These are phyloP conservation scores for Erigeron canadensis DNA, from an alignment of 129 eudicot genomes.

Conservation along the genomic window DNA sequence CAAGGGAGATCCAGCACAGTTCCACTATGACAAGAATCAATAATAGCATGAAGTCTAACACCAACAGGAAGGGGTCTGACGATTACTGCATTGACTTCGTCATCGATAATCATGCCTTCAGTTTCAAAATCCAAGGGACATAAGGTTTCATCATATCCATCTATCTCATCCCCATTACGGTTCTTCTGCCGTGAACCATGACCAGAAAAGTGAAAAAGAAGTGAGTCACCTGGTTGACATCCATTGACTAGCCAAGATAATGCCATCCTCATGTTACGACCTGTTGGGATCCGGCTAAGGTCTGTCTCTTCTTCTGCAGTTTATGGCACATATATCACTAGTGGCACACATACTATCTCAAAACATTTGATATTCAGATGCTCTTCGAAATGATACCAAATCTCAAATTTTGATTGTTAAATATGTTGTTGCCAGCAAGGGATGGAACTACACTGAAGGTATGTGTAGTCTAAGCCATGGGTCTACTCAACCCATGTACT, in stretches of 20 bases:
- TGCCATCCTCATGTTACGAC: slow-evolving; percentile 73
- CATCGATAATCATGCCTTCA: slow-evolving; percentile 92
- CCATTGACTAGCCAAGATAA: slow-evolving; percentile 85
- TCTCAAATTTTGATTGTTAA: background rate
- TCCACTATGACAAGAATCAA: slow-evolving; percentile 98
- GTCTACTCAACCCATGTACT: too few species aligned
- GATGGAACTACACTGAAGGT: too few species aligned
- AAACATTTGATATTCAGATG: background rate
- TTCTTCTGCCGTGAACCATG: slow-evolving; percentile 93
- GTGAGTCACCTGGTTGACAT: slow-evolving; percentile 86
- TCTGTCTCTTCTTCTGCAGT: slow-evolving; percentile 90
- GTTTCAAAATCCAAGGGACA: slow-evolving; percentile 94
- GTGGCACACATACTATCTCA: background rate
- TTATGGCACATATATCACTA: slow-evolving; percentile 1
- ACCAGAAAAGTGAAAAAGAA: slow-evolving; percentile 89
- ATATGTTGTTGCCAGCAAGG: too few species aligned
- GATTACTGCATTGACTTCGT: slow-evolving; percentile 75
- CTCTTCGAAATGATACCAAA: background rate
- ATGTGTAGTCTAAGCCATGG: too few species aligned
- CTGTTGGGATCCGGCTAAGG: slow-evolving; percentile 69
- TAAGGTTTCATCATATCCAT: slow-evolving; percentile 95
- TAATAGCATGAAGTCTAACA: slow-evolving; percentile 90
- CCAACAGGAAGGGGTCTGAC: slow-evolving; percentile 84
- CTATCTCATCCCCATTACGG: slow-evolving; percentile 82
- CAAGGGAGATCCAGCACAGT: slow-evolving; percentile 86